Base-by-base conservation (phyloP, 169 alveolate genomes). In the Besnoitia besnoiti region DNA sequence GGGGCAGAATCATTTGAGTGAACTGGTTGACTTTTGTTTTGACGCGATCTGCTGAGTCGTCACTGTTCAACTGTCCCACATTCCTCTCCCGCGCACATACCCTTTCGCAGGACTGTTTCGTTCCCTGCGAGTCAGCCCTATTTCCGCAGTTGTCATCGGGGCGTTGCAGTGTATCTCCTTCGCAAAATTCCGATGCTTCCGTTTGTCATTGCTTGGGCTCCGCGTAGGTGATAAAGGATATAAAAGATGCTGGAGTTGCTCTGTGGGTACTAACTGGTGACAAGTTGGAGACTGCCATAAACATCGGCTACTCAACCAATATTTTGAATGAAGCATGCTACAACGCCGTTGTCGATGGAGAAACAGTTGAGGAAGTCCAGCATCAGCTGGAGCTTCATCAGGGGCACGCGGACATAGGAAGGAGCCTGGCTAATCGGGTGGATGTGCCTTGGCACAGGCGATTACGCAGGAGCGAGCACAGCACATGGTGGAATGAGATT, bases 201-300 rank as follows among this genome's bases (percentile, higher is more conserved):
- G n/a, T n/a, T n/a, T n/a, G n/a, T n/a, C n/a, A n/a, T n/a, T n/a
- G 42, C 24, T n/a, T n/a, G n/a, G n/a, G n/a, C n/a, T n/a, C n/a
- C n/a, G n/a, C n/a, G n/a, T n/a, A 37, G 88, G 98, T 98, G 40
- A 98, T 98, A 21, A 95, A 95, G 49, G 98, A 97, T 50, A 91
- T 98, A 76, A 97, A 98, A 94, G 97, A 97, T 85, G 99, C 99
- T 16, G 99, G 99, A 14, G 96, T 98, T 67, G 97, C 97, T 84
- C 96, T 98, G 21, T 98, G 99, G 99, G 99, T 98, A 40, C 93
- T 98, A 61, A 98, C 99, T 2, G 99, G 99, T 21, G 99, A 98
- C 95, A 98, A 98, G 96, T 91, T 98, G 93, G 99, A 98, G 91
- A 98, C 99, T 16, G 85, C 85, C 30, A 40, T 37, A 14, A 76